phyloP scores from a whole-genome alignment of 75 land plant species.

The Sequoia sempervirens region DNA sequence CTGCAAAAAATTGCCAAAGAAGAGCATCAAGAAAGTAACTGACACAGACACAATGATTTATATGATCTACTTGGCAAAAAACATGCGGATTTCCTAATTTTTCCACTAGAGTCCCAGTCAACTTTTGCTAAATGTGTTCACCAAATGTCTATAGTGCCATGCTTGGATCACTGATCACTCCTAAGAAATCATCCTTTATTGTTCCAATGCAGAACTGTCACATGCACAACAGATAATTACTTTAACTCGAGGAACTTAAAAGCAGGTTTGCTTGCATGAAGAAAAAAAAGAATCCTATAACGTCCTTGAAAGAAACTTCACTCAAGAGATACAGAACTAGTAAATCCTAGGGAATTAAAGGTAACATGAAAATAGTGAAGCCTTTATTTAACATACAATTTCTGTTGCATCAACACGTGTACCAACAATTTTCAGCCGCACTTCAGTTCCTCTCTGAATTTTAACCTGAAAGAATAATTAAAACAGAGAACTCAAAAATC shows the following conservation, averaged over 20 bases:
- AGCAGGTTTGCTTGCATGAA: not conserved
- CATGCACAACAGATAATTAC: not conserved
- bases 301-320: not conserved
- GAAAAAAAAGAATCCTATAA: not conserved
- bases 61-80: too few species aligned
- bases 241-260: not conserved
- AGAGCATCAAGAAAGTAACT: not conserved
- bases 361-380: not conserved
- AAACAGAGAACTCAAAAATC: not conserved
- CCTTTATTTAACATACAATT: slow-evolving; percentile 58
- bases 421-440: slow-evolving; percentile 96
- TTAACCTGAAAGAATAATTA: slow-evolving; percentile 52
- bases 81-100: too few species aligned
- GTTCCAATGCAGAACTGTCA: slow-evolving; percentile 97
- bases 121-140: not conserved
- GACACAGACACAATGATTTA: not conserved
- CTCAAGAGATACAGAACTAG: not conserved
- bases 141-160: slow-evolving; percentile 25
- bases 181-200: slow-evolving; percentile 94
- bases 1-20: not conserved
- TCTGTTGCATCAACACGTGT: slow-evolving; percentile 99
- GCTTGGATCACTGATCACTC: slow-evolving; percentile 90
- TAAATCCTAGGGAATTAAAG: not conserved
- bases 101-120: too few species aligned
- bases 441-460: slow-evolving; percentile 99